Conservation (phyloP, 1,284 basidiomycete species). For the Puccinia coronata region DNA sequence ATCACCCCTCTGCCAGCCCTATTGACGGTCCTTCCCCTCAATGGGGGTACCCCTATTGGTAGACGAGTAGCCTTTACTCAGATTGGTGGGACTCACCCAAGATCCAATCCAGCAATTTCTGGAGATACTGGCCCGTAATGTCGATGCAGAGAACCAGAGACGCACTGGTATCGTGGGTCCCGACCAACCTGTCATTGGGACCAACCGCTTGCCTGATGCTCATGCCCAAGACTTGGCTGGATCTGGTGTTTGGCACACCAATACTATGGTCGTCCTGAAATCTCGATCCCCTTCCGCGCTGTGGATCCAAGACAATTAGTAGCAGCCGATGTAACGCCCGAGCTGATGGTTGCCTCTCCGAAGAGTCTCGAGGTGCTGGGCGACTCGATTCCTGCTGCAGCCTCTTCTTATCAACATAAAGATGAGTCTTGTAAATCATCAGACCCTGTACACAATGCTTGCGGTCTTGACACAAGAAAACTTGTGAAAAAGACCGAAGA, state of each 20-base stretch:
- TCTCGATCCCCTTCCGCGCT: background rate
- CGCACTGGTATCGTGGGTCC: no score
- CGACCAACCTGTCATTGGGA: no score
- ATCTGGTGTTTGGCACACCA: background rate
- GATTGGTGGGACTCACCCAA: background rate
- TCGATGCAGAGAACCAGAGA: background rate
- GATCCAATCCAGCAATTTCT: background rate
- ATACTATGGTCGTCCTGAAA: background rate
- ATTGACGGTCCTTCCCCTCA: background rate
- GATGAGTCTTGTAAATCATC: background rate
- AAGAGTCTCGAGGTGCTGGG: background rate
- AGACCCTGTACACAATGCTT: background rate
- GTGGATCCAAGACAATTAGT: background rate
- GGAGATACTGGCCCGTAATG: background rate
- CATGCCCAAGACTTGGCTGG: background rate
- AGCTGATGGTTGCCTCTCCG: background rate
- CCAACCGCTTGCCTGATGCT: slow-evolving; percentile 11
- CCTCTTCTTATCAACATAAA: background rate
- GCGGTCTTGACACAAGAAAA: background rate
- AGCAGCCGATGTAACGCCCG: background rate
- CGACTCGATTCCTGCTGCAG: background rate
- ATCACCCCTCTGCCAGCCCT: background rate
- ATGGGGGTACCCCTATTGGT: no score
- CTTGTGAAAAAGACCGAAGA: background rate
- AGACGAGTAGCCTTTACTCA: no score